These are phyloP conservation scores for Cercospora sp. DNA, from an alignment of 2,329 filamentous ascomycete genomes.

Conservation along the genomic window DNA sequence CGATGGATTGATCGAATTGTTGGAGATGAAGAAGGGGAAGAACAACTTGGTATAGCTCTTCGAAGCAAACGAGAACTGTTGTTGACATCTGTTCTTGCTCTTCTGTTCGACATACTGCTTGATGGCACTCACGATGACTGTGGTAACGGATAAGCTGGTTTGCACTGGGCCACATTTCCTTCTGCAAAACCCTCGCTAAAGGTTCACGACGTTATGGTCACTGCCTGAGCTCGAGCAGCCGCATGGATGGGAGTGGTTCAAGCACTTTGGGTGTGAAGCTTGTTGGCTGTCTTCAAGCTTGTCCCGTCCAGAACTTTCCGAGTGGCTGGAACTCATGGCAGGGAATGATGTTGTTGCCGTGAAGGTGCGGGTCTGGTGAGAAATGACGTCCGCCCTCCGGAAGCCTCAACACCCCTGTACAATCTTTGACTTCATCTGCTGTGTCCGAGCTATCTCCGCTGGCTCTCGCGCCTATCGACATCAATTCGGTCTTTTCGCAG, in stretches of 20 bases:
- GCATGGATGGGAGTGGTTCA: not conserved
- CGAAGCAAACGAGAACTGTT: not conserved
- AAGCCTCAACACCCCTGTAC: not conserved
- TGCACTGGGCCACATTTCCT: not conserved
- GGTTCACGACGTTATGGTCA: not conserved
- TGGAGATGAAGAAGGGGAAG: slow-evolving; percentile 22
- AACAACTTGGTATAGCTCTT: slow-evolving; percentile 9
- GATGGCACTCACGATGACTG: not conserved
- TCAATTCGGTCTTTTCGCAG: not conserved
- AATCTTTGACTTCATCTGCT: not conserved
- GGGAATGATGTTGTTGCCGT: not conserved
- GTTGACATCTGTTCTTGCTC: not conserved
- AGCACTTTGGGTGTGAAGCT: not conserved
- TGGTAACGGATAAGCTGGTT: not conserved
- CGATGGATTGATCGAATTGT: slow-evolving; percentile 22
- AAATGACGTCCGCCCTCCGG: not conserved
- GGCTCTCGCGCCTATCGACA: not conserved
- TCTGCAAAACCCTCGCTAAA: not conserved
- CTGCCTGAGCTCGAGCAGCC: not conserved
- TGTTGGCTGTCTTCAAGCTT: not conserved
- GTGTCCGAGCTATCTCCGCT: not conserved
- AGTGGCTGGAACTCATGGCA: not conserved
- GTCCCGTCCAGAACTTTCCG: not conserved
- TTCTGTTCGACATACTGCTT: not conserved
- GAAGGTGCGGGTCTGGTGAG: not conserved